Conservation (phyloP, 148 eudicot species). For the Rhododendron ovatum region DNA sequence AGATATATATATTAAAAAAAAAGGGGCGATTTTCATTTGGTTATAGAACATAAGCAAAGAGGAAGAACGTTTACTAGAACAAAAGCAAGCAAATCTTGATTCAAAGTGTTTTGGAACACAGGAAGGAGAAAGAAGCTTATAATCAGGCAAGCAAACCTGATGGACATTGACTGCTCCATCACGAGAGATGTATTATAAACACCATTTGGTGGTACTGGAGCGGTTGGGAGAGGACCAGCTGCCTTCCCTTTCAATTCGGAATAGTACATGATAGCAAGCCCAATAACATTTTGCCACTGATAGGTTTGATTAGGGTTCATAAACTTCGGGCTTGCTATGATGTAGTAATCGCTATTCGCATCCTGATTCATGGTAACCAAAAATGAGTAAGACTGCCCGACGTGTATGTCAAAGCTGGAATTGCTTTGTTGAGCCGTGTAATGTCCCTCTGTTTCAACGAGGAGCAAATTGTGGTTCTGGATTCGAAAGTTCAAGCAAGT, state of each 20-base stretch:
- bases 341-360: slow-evolving; percentile 87
- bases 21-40: no score
- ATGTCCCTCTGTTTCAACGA: slow-evolving; percentile 90
- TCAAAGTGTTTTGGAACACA: no score
- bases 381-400: slow-evolving; percentile 88
- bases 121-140: not conserved
- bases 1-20: not conserved
- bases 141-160: slow-evolving; percentile 48
- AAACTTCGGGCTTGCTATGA: slow-evolving; percentile 84
- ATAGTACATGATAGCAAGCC: slow-evolving; percentile 77
- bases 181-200: slow-evolving; percentile 69
- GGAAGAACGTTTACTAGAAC: no score
- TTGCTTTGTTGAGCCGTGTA: slow-evolving; percentile 85
- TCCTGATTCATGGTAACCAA: slow-evolving; percentile 83
- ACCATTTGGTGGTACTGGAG: slow-evolving; percentile 56
- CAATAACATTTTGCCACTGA: slow-evolving; percentile 73
- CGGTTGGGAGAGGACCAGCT: slow-evolving; percentile 67
- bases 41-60: no score
- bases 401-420: slow-evolving; percentile 84
- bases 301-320: slow-evolving; percentile 44
- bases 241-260: slow-evolving; percentile 87
- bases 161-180: slow-evolving; percentile 91
- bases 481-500: slow-evolving; percentile 91
- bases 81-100: no score
- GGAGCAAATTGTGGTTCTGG: slow-evolving; percentile 71